These are phyloP conservation scores for Neurospora sp. DNA, from an alignment of 495 filamentous ascomycete genomes.

Conservation along the genomic window DNA sequence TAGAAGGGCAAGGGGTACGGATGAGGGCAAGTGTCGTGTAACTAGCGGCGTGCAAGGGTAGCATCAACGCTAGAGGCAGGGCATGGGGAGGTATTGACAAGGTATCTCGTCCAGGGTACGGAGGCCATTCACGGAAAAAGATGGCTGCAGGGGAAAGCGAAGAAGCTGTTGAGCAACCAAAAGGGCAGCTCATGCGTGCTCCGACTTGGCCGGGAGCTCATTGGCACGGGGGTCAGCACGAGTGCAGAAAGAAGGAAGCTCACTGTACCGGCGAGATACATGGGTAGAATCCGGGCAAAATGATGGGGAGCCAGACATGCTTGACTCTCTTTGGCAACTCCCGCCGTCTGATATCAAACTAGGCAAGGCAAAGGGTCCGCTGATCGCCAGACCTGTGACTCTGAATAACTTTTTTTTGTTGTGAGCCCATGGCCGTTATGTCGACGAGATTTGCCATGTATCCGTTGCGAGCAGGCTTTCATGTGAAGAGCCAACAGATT, in stretches of 20 bases:
- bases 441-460: background rate
- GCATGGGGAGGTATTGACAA: slow-evolving; percentile 16
- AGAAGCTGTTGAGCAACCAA: slow-evolving; percentile 25
- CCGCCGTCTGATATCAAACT: slow-evolving; percentile 5
- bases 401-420: background rate
- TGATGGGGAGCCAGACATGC: slow-evolving; percentile 7
- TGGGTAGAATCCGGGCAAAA: slow-evolving; percentile 6
- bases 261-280: slow-evolving; percentile 6
- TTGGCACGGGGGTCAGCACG: slow-evolving; percentile 19
- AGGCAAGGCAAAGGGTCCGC: slow-evolving; percentile 2
- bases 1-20: background rate
- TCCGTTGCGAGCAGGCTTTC: background rate
- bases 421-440: background rate
- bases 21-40: background rate
- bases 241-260: slow-evolving; percentile 18
- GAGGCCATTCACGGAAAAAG: slow-evolving; percentile 16
- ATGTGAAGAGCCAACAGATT: background rate
- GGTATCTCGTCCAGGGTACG: slow-evolving; percentile 10
- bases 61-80: slow-evolving; percentile 3
- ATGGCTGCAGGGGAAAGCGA: slow-evolving; percentile 19
- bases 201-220: slow-evolving; percentile 14
- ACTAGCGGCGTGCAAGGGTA: background rate
- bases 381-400: slow-evolving; percentile 6
- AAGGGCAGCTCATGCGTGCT: slow-evolving; percentile 24
- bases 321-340: slow-evolving; percentile 13